A percentile compares a stretch with the other conserved stretches of the same genome.
phyloP scores from a whole-genome alignment of 2,329 filamentous ascomycete species.

The Incumbomyces delicatus region DNA sequence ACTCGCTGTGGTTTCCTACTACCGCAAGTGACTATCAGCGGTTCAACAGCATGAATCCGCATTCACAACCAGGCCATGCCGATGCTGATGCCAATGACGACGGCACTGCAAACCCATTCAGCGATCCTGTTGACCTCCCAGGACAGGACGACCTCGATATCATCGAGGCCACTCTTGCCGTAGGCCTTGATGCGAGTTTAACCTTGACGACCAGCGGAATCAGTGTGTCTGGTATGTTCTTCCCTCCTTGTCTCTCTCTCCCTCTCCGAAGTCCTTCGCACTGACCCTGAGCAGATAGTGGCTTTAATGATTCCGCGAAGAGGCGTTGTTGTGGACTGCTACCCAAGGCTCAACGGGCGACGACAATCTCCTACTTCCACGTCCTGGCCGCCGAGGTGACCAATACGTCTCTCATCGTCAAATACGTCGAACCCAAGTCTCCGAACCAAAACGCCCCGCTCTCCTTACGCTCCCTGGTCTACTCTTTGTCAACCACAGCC shows the following conservation, averaged over 20 bases:
- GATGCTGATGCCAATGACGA: not conserved
- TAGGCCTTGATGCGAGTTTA: conserved; percentile 50
- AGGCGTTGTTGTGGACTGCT: conserved; percentile 40
- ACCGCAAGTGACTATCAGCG: too few relatives aligned
- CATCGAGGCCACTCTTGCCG: conserved; percentile 39
- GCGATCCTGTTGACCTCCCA: conserved; percentile 25
- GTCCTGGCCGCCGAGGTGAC: conserved; percentile 68
- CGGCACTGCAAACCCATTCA: conserved; percentile 25
- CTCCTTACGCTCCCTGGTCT: conserved; percentile 52
- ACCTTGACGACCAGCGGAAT: conserved; percentile 53
- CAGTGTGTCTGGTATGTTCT: conserved; percentile 45
- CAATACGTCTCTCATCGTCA: conserved; percentile 54
- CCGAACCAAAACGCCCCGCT: conserved; percentile 44
- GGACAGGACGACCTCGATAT: conserved; percentile 28
- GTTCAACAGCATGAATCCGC: too few relatives aligned
- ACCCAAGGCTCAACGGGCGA: conserved; percentile 12
- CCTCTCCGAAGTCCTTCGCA: not conserved
- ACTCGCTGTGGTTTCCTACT: too few relatives aligned
- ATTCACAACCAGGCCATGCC: too few relatives aligned
- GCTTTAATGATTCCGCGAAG: conserved; percentile 5
- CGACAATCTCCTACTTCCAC: conserved; percentile 66
- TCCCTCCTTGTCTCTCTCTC: not conserved
- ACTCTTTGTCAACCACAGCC: conserved; percentile 47
- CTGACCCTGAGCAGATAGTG: conserved; percentile 12
- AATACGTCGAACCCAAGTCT: conserved; percentile 55